phyloP scores from a whole-genome alignment of 352 stramenopile species.

The Phytopythium helicoides region DNA sequence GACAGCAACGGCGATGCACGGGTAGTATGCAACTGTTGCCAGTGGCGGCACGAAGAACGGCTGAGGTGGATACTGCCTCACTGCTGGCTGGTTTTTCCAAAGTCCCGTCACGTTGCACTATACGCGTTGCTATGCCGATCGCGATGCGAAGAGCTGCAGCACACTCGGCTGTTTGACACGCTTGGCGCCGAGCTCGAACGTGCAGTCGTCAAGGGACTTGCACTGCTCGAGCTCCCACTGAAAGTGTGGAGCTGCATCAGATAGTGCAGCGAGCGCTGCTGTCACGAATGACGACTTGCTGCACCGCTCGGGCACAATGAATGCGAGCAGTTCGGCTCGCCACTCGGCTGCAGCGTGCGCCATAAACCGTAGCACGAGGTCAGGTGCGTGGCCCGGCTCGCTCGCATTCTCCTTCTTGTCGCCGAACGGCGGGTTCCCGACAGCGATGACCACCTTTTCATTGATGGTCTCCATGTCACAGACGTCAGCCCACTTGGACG shows the following conservation, averaged over 20 bases:
- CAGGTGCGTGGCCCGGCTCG: slow-evolving; percentile 8
- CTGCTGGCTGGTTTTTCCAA: neutral
- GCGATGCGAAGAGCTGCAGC: slow-evolving; percentile 37
- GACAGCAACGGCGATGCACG: no score
- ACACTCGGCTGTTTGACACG: slow-evolving; percentile 66
- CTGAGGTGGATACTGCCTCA: no score
- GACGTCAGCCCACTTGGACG: slow-evolving; percentile 18
- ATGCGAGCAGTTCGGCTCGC: slow-evolving; percentile 48
- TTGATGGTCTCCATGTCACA: neutral
- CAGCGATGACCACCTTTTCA: slow-evolving; percentile 26
- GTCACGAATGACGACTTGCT: slow-evolving; percentile 34
- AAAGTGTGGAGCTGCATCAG: neutral
- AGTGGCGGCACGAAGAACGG: no score
- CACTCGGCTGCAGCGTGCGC: slow-evolving; percentile 43
- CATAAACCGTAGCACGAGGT: slow-evolving; percentile 62
- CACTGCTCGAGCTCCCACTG: slow-evolving; percentile 30
- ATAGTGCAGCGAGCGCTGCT: slow-evolving; percentile 28
- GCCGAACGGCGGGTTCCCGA: slow-evolving; percentile 76
- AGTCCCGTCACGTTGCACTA: neutral
- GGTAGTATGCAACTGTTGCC: no score
- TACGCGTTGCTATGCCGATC: neutral
- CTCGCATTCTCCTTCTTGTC: slow-evolving; percentile 14
- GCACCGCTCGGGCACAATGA: slow-evolving; percentile 72
- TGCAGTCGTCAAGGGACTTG: slow-evolving; percentile 31
- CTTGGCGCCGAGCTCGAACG: slow-evolving; percentile 64